These are phyloP conservation scores for Naganishia kalamii DNA, from an alignment of 768 basidiomycete species.

Conservation along the genomic window DNA sequence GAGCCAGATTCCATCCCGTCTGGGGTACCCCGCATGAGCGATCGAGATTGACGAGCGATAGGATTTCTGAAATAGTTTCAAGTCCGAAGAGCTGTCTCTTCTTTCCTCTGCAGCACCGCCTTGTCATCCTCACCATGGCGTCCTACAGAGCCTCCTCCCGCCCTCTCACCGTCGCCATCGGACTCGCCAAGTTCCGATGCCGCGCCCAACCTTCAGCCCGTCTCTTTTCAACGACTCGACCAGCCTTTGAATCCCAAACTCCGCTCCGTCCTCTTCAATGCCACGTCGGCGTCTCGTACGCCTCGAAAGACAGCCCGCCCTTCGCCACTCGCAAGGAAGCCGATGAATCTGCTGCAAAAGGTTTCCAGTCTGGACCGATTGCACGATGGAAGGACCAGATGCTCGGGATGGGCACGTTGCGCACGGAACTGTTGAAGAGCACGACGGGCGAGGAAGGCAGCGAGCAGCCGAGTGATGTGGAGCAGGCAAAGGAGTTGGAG, in stretches of 20 bases:
- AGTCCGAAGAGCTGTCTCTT: too few relatives aligned
- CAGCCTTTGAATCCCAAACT: not conserved
- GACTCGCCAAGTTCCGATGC: not conserved
- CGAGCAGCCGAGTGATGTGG: constrained; percentile 25
- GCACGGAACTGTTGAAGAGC: constrained; percentile 35
- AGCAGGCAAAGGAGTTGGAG: constrained; percentile 30
- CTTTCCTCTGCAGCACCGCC: too few relatives aligned
- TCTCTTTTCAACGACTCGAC: not conserved
- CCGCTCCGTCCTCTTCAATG: constrained; percentile 26
- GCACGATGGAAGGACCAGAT: constrained; percentile 39
- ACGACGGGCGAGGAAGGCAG: constrained; percentile 7
- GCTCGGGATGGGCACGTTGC: constrained; percentile 33
- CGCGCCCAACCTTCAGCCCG: not conserved
- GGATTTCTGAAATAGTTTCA: too few relatives aligned
- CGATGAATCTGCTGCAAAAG: constrained; percentile 22
- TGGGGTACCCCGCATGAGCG: too few relatives aligned
- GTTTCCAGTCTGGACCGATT: constrained; percentile 31
- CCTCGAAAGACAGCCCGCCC: constrained; percentile 43
- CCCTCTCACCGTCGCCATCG: not conserved
- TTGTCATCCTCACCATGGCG: too few relatives aligned
- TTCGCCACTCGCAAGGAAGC: constrained; percentile 30
- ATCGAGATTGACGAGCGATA: too few relatives aligned
- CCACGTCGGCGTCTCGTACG: constrained; percentile 41
- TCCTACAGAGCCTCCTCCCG: not conserved
- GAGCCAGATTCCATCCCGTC: too few relatives aligned